Evolutionary conservation across 345 rosid genomes (phyloP).

Genomic region (Kandelia obovata): DNA sequence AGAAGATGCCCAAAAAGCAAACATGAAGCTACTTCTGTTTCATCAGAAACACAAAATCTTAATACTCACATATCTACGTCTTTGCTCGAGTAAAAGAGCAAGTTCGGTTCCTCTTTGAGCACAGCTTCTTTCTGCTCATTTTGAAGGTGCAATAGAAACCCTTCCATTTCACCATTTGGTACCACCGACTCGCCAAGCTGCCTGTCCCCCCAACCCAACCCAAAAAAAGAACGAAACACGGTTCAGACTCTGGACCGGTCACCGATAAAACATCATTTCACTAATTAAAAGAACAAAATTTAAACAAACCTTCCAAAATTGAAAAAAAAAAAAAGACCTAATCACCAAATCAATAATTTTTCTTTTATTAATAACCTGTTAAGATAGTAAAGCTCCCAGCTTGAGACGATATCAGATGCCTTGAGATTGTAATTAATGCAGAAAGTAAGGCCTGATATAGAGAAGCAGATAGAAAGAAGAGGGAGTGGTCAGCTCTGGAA

Average conservation of each 20-base stretch:
- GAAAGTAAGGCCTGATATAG: slow-evolving; percentile 55
- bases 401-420: slow-evolving; percentile 79
- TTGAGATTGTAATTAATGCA: slow-evolving; percentile 66
- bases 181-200: slow-evolving; percentile 53
- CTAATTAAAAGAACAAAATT: neutral
- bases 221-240: neutral
- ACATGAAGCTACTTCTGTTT: too few relatives aligned
- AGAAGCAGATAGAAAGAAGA: neutral
- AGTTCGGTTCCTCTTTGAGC: slow-evolving; percentile 54
- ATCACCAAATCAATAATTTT: neutral
- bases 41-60: neutral
- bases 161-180: slow-evolving; percentile 72
- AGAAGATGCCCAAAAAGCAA: too few relatives aligned
- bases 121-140: slow-evolving; percentile 64
- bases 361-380: slow-evolving; percentile 46
- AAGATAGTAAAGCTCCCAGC: slow-evolving; percentile 89
- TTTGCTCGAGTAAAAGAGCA: slow-evolving; percentile 75
- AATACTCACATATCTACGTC: slow-evolving; percentile 83
- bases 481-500: slow-evolving; percentile 2
- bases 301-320: neutral
- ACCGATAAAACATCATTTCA: too few relatives aligned
- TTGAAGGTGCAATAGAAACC: slow-evolving; percentile 74
- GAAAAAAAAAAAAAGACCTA: neutral
- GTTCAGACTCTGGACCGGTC: neutral
- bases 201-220: slow-evolving; percentile 30